Percentiles rank a stretch among this genome's conserved stretches.
Evolutionary conservation across 2,329 filamentous ascomycete species (phyloP).

Genomic region (Dendrostoma leiphaemia): DNA sequence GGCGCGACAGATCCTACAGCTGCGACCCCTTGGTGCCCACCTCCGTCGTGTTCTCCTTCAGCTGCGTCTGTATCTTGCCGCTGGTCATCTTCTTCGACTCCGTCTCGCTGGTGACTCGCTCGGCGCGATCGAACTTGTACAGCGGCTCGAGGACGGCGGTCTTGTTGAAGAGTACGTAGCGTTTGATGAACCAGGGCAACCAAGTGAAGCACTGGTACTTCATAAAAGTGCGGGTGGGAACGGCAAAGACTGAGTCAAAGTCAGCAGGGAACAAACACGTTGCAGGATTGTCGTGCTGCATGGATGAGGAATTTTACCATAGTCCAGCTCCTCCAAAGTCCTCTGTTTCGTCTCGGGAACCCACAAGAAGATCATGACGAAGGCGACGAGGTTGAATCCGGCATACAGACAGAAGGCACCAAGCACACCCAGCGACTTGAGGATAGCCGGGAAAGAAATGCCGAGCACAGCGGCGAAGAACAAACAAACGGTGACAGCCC

Average conservation of each 20-base stretch:
- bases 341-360: constrained; percentile 57
- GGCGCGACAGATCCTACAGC: neutral
- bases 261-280: neutral
- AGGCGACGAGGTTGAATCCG: constrained; percentile 53
- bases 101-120: neutral
- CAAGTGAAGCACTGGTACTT: constrained; percentile 54
- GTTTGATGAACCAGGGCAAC: constrained; percentile 59
- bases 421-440: constrained; percentile 39
- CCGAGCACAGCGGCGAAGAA: constrained; percentile 58
- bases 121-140: constrained; percentile 35
- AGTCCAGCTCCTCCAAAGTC: constrained; percentile 54
- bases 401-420: constrained; percentile 53
- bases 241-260: constrained; percentile 44
- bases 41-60: neutral
- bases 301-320: too few relatives aligned
- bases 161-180: constrained; percentile 52
- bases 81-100: constrained; percentile 4
- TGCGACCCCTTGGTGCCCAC: neutral
- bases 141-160: constrained; percentile 38
- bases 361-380: constrained; percentile 55
- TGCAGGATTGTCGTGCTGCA: too few relatives aligned
- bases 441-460: constrained; percentile 62
- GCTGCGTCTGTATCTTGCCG: neutral
- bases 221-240: constrained; percentile 57
- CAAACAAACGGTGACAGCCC: constrained; percentile 65